Conservation (phyloP, 2,329 filamentous ascomycete species). For the Xylaria sp. region DNA sequence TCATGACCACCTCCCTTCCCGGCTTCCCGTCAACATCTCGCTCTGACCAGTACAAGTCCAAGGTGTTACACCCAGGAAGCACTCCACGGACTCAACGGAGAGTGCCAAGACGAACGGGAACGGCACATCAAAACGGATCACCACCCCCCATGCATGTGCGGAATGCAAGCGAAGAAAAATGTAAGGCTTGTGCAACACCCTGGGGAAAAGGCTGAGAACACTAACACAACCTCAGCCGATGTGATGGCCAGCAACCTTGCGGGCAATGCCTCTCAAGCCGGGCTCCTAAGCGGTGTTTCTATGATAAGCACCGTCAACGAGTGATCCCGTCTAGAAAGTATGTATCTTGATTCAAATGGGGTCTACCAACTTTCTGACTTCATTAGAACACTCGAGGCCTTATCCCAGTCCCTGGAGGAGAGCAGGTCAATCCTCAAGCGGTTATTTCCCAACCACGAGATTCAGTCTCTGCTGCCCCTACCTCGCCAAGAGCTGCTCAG, state of each 20-base stretch:
- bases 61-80: conserved; percentile 55
- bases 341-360: conserved; percentile 34
- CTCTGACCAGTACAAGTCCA: conserved; percentile 42
- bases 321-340: conserved; percentile 79
- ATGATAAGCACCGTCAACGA: conserved; percentile 77
- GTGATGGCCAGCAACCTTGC: conserved; percentile 80
- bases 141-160: conserved; percentile 46
- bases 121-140: conserved; percentile 39
- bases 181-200: conserved; percentile 37
- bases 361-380: neutral
- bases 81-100: conserved; percentile 45
- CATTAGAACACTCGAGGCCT: conserved; percentile 59
- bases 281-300: conserved; percentile 76
- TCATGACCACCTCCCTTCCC: neutral
- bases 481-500: conserved; percentile 62
- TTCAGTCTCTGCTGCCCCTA: conserved; percentile 54
- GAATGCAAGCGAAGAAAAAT: conserved; percentile 77
- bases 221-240: conserved; percentile 54
- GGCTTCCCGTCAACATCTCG: neutral
- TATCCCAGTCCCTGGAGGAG: conserved; percentile 68
- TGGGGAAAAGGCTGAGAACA: conserved; percentile 4
- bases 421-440: conserved; percentile 64
- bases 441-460: conserved; percentile 62
- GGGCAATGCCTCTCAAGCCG: conserved; percentile 82
- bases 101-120: conserved; percentile 36